Conservation (phyloP, 2,329 filamentous ascomycete species). For the Capronia coronata region DNA sequence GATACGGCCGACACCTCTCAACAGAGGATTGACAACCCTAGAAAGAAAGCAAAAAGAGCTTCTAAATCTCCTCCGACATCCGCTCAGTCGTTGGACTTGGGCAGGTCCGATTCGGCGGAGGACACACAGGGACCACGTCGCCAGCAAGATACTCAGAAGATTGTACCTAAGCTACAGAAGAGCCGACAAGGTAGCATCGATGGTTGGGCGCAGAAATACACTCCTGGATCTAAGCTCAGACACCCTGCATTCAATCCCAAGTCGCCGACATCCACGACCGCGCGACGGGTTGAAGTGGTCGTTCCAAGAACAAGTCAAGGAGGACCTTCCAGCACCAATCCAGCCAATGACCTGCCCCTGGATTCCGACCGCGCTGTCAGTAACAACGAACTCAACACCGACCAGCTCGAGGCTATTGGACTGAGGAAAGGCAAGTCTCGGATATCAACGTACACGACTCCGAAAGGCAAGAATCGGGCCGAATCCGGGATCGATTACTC, state of each 20-base stretch:
- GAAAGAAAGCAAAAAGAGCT: slow-evolving; percentile 12
- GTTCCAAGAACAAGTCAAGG: slow-evolving; percentile 15
- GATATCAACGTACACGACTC: slow-evolving; percentile 13
- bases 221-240: slow-evolving; percentile 11
- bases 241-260: slow-evolving; percentile 15
- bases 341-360: background rate
- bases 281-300: slow-evolving; percentile 13
- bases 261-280: slow-evolving; percentile 1
- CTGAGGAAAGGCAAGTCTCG: slow-evolving; percentile 1
- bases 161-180: slow-evolving; percentile 12
- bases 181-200: slow-evolving; percentile 21
- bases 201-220: slow-evolving; percentile 18
- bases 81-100: slow-evolving; percentile 9
- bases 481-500: slow-evolving; percentile 17
- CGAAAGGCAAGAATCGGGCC: slow-evolving; percentile 22
- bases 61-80: slow-evolving; percentile 13
- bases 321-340: slow-evolving; percentile 9
- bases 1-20: background rate
- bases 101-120: background rate
- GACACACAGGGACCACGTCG: background rate
- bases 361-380: background rate
- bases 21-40: background rate
- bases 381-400: background rate
- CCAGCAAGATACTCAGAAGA: slow-evolving; percentile 17
- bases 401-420: slow-evolving; percentile 1